Base-by-base conservation (phyloP, 495 filamentous ascomycete genomes). In the Aspergillus olivimuriae region DNA sequence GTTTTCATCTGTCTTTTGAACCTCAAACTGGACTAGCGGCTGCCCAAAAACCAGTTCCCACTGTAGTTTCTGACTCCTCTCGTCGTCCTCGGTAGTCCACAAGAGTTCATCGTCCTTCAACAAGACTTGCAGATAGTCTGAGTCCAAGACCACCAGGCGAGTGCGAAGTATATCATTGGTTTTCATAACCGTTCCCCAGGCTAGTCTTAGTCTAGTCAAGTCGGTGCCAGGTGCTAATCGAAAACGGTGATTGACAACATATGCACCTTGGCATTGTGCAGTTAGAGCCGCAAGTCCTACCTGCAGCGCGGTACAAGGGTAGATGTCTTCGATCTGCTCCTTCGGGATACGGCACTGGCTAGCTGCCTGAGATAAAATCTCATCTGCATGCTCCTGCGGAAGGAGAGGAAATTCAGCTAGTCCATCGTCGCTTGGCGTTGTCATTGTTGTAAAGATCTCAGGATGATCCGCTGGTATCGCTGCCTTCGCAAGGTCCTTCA, bases 281-380 rank as follows among this genome's bases (percentile, higher is more conserved):
- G 77, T 73, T 4, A 80, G 48, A 2, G 69, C 69, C 54, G 76
- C 65, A 9, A 82, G 58, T 0, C 72, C 77, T 48, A 73, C 72
- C 52, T 84, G 80, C 14, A 81, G 52, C 7, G 78, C 72, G 0
- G 76, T 80, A 56, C 77, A 80, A 4, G 77, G 75, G 44, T 76
- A 81, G 0, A 78, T 57, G 50, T 82, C 78, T 37, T 75, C 69
- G n/a, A 83, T 62, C 11, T 48, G 28, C 6, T 55, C 49, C 2
- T 38, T 35, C 2, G 55, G 12, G 16, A 67, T 34, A 11, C 38
- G 36, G 36, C 59, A 67, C 17, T 53, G 47, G n/a, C 2, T 15
- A n/a, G 39, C 30, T 24, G 48, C 43, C 19, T 46, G 2, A n/a
- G 16, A 10, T 4, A 11, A 28, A 34, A 16, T 38, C 10, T 30